Percentiles rank a stretch among this genome's conserved stretches.
Evolutionary conservation across 2,329 filamentous ascomycete genomes (phyloP).

Genomic region (Hymenoscyphus occultus): DNA sequence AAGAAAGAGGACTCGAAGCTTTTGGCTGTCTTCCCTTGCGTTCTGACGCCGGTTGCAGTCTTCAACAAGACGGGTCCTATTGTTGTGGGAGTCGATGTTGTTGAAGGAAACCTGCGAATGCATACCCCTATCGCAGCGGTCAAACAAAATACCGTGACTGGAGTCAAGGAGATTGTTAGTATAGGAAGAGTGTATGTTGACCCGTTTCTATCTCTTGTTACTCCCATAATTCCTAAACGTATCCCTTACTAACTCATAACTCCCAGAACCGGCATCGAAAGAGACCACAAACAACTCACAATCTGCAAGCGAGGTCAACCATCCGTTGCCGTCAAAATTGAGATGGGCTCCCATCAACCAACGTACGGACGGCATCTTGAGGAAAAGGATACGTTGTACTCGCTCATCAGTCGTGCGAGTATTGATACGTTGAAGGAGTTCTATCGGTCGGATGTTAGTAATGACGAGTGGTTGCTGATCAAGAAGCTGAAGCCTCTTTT

Average conservation of each 20-base stretch:
- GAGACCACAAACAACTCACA: slow-evolving; percentile 91
- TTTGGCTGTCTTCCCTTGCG: slow-evolving; percentile 93
- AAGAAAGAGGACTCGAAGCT: slow-evolving; percentile 97
- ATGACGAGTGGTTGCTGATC: slow-evolving; percentile 92
- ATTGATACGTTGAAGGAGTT: slow-evolving; percentile 97
- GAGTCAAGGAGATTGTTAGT: slow-evolving; percentile 76
- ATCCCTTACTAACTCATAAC: slow-evolving; percentile 26
- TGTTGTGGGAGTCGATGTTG: slow-evolving; percentile 89
- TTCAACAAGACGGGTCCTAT: slow-evolving; percentile 99
- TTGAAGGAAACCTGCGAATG: slow-evolving; percentile 82
- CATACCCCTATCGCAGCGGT: slow-evolving; percentile 89
- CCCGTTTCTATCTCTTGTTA: no score
- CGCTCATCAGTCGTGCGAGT: slow-evolving; percentile 77
- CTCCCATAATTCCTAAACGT: not conserved
- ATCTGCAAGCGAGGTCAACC: slow-evolving; percentile 95
- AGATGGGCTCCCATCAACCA: slow-evolving; percentile 87
- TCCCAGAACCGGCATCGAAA: slow-evolving; percentile 84
- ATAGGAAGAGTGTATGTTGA: slow-evolving; percentile 72
- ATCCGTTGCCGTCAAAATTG: slow-evolving; percentile 97
- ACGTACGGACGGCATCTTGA: slow-evolving; percentile 93
- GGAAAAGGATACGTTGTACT: slow-evolving; percentile 85
- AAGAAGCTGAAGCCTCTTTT: slow-evolving; percentile 94
- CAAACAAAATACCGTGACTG: slow-evolving; percentile 75
- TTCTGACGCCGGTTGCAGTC: slow-evolving; percentile 82
- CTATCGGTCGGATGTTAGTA: slow-evolving; percentile 81